Evolutionary conservation across 352 stramenopile species (phyloP).

Genomic region (Phytophthora lateralis): DNA sequence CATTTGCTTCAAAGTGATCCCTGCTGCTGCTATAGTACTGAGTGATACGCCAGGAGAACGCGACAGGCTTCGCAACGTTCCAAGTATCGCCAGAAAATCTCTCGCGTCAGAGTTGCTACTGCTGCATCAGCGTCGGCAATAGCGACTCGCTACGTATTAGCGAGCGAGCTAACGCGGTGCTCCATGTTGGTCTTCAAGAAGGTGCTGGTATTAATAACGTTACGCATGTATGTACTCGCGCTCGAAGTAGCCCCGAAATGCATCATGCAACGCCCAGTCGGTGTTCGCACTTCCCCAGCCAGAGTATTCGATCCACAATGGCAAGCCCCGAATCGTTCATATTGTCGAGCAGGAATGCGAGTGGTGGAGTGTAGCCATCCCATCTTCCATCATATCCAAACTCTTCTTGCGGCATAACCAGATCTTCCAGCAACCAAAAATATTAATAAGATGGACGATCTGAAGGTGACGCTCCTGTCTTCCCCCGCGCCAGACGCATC

Average conservation of each 20-base stretch:
- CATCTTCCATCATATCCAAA: slow-evolving; percentile 12
- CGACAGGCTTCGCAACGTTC: no score
- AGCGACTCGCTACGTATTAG: neutral
- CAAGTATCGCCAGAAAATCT: neutral
- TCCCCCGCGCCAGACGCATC: slow-evolving; percentile 26
- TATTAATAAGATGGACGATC: slow-evolving; percentile 56
- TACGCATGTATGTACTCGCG: no score
- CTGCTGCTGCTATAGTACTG: neutral
- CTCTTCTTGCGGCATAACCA: slow-evolving; percentile 7
- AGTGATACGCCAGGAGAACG: no score
- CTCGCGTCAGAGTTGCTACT: neutral
- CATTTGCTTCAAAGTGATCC: neutral
- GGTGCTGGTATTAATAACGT: no score
- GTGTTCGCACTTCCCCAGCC: no score
- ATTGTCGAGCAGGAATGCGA: no score
- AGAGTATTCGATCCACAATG: no score
- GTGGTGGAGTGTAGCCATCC: slow-evolving; percentile 5
- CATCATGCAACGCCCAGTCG: no score
- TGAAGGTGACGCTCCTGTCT: slow-evolving; percentile 46
- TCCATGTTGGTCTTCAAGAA: no score
- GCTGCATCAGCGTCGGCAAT: neutral
- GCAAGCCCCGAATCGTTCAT: no score
- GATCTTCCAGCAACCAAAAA: slow-evolving; percentile 14
- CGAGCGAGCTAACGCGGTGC: no score
- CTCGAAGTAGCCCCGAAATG: no score